Evolutionary conservation across 2,329 filamentous ascomycete species (phyloP).

Genomic region (Trichothecium sympodiale): DNA sequence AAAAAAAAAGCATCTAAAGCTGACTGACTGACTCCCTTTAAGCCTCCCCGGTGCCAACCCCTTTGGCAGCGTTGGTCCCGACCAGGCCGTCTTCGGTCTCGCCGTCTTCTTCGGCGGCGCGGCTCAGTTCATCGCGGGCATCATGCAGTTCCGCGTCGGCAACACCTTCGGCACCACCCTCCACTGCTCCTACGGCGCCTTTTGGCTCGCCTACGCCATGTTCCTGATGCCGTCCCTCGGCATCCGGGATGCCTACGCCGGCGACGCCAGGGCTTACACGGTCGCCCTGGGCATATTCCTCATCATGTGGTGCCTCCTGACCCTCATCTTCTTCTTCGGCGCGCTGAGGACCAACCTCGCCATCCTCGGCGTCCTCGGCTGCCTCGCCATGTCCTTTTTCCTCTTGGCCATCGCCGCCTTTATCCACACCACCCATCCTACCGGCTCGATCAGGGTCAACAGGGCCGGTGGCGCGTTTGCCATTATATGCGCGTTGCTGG

Average conservation of each 20-base stretch:
- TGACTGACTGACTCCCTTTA: too few relatives aligned
- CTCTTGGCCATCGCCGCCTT: constrained; percentile 49
- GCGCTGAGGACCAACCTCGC: constrained; percentile 47
- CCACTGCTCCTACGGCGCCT: constrained; percentile 49
- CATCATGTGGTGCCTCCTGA: constrained; percentile 50
- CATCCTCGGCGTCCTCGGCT: constrained; percentile 46
- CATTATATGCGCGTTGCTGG: constrained; percentile 21
- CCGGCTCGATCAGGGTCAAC: constrained; percentile 31
- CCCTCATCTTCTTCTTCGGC: constrained; percentile 41
- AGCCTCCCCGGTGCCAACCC: constrained; percentile 23
- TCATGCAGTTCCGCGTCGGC: constrained; percentile 41
- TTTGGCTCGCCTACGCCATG: constrained; percentile 51
- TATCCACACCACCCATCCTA: constrained; percentile 22
- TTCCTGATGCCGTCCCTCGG: constrained; percentile 40
- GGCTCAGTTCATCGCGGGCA: constrained; percentile 57
- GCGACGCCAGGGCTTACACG: constrained; percentile 25
- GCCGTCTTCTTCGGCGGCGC: constrained; percentile 47
- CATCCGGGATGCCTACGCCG: constrained; percentile 33
- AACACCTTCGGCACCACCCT: constrained; percentile 54
- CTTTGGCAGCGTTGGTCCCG: constrained; percentile 19
- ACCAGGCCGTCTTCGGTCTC: constrained; percentile 24
- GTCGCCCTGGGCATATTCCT: constrained; percentile 45
- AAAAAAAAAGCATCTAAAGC: too few relatives aligned
- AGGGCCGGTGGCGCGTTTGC: constrained; percentile 26
- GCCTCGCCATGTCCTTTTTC: constrained; percentile 46